Conservation (phyloP, 2,329 filamentous ascomycete genomes). For the Diaporthe aspalathi region DNA sequence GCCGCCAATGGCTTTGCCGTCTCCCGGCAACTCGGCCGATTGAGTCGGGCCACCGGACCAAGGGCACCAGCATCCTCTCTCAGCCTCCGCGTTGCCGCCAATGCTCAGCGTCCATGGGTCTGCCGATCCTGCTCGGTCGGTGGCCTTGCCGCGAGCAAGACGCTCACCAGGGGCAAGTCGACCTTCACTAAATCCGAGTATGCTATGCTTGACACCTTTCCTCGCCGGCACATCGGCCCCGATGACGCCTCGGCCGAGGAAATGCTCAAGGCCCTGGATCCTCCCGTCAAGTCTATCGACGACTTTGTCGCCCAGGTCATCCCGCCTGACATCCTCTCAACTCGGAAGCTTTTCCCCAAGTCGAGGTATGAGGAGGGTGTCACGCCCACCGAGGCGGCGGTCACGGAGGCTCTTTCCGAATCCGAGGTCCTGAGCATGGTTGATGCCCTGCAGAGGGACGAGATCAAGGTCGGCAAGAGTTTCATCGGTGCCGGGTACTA, state of each 20-base stretch:
- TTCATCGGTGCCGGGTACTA: slow-evolving; percentile 93
- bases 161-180: slow-evolving; percentile 42
- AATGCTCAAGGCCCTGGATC: slow-evolving; percentile 85
- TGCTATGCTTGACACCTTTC: slow-evolving; percentile 71
- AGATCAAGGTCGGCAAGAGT: slow-evolving; percentile 63
- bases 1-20: slow-evolving; percentile 40
- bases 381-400: slow-evolving; percentile 50
- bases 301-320: slow-evolving; percentile 88
- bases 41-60: slow-evolving; percentile 31
- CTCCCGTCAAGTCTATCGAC: slow-evolving; percentile 78
- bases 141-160: slow-evolving; percentile 28
- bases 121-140: slow-evolving; percentile 35
- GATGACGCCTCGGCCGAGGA: slow-evolving; percentile 74
- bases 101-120: slow-evolving; percentile 39
- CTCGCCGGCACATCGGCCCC: slow-evolving; percentile 88
- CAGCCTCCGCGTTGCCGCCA: slow-evolving; percentile 37
- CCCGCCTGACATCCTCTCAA: slow-evolving; percentile 80
- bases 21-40: slow-evolving; percentile 40
- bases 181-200: slow-evolving; percentile 40
- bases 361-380: slow-evolving; percentile 52
- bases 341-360: slow-evolving; percentile 69
- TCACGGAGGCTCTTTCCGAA: slow-evolving; percentile 65
- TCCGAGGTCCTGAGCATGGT: slow-evolving; percentile 64
- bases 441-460: slow-evolving; percentile 46
- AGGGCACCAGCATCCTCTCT: slow-evolving; percentile 28